A percentile compares a stretch with the other conserved stretches of the same genome.
phyloP scores from a whole-genome alignment of 768 basidiomycete species.

The Calocybe gangraenosa region DNA sequence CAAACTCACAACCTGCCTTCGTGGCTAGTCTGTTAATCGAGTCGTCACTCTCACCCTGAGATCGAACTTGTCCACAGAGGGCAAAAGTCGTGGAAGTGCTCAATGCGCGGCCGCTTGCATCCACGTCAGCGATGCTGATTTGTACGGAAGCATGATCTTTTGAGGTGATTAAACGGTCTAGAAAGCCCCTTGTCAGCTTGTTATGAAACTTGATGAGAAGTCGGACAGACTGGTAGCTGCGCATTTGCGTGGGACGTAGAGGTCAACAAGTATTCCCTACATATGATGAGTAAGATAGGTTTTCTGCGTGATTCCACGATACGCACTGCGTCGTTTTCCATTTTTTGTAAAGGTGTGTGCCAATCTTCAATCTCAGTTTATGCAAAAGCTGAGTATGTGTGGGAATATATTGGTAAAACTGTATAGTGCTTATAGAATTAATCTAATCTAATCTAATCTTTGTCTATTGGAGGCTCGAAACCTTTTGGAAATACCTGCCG shows the following conservation, averaged over 20 bases:
- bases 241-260: constrained; percentile 99
- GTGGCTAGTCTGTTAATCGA: constrained; percentile 95
- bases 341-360: constrained; percentile 27
- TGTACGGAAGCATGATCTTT: constrained; percentile 99
- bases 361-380: constrained; percentile 19
- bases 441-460: background rate
- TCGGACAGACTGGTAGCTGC: constrained; percentile 84
- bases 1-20: constrained; percentile 83
- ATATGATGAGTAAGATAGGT: background rate
- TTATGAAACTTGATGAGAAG: background rate
- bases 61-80: constrained; percentile 89
- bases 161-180: constrained; percentile 96
- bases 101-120: constrained; percentile 79
- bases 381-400: constrained; percentile 22
- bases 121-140: constrained; percentile 92
- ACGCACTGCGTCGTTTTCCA: constrained; percentile 91
- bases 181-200: constrained; percentile 7
- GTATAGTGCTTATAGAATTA: constrained; percentile 32
- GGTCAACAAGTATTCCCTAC: constrained; percentile 97
- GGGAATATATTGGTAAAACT: constrained; percentile 34
- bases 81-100: constrained; percentile 87
- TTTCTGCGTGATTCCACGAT: background rate
- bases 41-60: constrained; percentile 95
- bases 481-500: constrained; percentile 83
- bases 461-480: constrained; percentile 33